These are phyloP conservation scores for Rhododendron ferrugineum DNA, from an alignment of 148 eudicot genomes.

Conservation along the genomic window DNA sequence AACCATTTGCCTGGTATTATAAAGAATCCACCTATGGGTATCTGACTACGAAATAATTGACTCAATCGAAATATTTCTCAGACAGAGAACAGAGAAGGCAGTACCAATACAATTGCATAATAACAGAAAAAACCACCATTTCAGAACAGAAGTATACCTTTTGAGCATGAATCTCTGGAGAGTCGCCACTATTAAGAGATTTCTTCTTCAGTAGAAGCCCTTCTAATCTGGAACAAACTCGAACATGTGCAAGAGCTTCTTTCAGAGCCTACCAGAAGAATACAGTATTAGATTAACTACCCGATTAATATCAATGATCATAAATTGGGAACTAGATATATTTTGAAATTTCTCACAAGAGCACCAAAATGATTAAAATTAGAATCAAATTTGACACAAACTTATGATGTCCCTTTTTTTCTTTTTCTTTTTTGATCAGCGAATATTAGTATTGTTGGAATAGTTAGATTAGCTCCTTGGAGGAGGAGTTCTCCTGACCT, in stretches of 20 bases:
- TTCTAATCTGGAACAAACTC: slow-evolving; percentile 84
- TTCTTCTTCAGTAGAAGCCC: slow-evolving; percentile 77
- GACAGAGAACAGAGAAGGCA: not conserved
- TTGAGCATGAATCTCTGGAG: slow-evolving; percentile 91
- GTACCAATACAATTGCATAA: not conserved
- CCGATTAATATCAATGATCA: not conserved
- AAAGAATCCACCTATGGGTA: not conserved
- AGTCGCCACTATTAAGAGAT: slow-evolving; percentile 62
- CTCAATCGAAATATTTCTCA: not conserved
- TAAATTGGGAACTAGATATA: not conserved
- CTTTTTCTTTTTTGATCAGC: not conserved
- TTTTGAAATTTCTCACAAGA: slow-evolving; percentile 3
- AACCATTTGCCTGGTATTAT: not conserved
- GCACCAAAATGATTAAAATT: not conserved
- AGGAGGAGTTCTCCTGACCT: not conserved
- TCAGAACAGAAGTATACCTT: slow-evolving; percentile 49
- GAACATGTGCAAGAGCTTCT: slow-evolving; percentile 81
- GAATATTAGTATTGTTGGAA: not conserved
- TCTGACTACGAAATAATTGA: not conserved
- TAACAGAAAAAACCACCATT: not conserved
- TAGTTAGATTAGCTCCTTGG: not conserved
- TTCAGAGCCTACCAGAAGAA: slow-evolving; percentile 57
- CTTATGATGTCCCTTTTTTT: not conserved
- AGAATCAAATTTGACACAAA: not conserved
- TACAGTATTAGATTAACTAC: slow-evolving; percentile 5